Percentiles rank a stretch among this genome's conserved stretches.
phyloP scores from a whole-genome alignment of 257 asterid species.

The Datura wrightii region DNA sequence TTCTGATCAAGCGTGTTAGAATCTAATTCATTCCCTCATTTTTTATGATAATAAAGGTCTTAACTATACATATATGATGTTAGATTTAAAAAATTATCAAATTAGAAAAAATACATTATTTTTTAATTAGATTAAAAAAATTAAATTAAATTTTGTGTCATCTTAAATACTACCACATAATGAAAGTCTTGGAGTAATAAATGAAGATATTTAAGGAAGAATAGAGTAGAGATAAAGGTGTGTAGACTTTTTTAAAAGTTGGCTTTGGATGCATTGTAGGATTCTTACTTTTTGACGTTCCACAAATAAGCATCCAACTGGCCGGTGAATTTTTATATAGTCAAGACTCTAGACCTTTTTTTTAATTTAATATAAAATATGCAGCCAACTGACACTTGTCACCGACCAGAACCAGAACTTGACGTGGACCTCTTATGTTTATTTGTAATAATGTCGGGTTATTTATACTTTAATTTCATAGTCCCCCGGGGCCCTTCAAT shows the following conservation, averaged over 20 bases:
- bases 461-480: too few relatives aligned
- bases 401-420: constrained; percentile 44
- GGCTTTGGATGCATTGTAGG: constrained; percentile 31
- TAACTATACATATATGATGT: too few relatives aligned
- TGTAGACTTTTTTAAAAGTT: not conserved
- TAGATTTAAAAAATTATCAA: too few relatives aligned
- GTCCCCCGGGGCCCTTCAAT: not conserved
- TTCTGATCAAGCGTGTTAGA: not conserved
- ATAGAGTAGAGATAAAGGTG: not conserved
- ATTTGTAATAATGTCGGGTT: not conserved
- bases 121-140: too few relatives aligned
- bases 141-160: too few relatives aligned
- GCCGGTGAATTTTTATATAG: constrained; percentile 38
- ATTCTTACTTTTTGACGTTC: constrained; percentile 17
- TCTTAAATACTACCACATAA: not conserved
- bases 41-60: not conserved
- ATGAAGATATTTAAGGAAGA: not conserved
- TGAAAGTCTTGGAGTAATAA: too few relatives aligned
- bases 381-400: constrained; percentile 38
- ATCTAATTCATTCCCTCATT: not conserved
- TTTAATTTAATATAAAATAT: too few relatives aligned
- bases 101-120: not conserved
- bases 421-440: not conserved
- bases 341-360: too few relatives aligned
- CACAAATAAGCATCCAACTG: constrained; percentile 3